Percentiles rank a stretch among this genome's conserved stretches.
phyloP scores from a whole-genome alignment of 192 early-diverging fungal genomes.

The Mortierella hygrophila region DNA sequence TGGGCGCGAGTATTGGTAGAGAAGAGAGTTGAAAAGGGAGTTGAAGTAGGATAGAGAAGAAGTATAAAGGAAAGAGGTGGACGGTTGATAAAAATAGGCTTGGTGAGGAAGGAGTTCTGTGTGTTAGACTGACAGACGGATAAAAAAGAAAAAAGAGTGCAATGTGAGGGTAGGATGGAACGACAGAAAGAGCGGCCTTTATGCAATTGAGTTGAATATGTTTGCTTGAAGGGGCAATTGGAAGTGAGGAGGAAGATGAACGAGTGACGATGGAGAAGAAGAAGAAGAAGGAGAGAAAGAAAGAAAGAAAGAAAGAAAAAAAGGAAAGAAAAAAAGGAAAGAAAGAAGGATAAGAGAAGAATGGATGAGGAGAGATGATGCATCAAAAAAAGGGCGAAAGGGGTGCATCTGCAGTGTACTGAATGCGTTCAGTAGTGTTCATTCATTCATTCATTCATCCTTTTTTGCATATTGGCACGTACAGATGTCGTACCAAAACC shows the following conservation, averaged over 20 bases:
- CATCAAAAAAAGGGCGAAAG: neutral
- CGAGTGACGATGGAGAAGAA: neutral
- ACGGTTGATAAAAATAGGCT: slow-evolving; percentile 1
- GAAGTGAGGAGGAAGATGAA: neutral
- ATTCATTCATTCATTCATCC: neutral
- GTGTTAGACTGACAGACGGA: neutral
- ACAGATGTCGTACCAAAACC: neutral
- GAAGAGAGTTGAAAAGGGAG: neutral
- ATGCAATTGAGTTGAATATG: neutral
- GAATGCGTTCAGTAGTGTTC: neutral
- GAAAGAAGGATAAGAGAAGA: neutral
- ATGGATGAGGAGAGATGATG: neutral
- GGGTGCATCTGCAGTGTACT: neutral
- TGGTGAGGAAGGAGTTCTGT: neutral
- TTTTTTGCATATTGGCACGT: neutral
- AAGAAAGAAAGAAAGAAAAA: neutral
- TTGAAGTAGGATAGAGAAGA: neutral
- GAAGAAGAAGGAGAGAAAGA: neutral
- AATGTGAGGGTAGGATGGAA: neutral
- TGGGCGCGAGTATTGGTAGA: neutral
- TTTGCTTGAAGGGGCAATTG: neutral
- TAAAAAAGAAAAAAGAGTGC: neutral
- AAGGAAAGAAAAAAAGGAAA: neutral
- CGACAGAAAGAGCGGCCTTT: neutral
- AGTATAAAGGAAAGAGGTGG: neutral